A percentile compares a stretch with the other conserved stretches of the same genome.
These are phyloP conservation scores for Torulaspora quercuum DNA, from an alignment of 805 yeast species.

Conservation along the genomic window DNA sequence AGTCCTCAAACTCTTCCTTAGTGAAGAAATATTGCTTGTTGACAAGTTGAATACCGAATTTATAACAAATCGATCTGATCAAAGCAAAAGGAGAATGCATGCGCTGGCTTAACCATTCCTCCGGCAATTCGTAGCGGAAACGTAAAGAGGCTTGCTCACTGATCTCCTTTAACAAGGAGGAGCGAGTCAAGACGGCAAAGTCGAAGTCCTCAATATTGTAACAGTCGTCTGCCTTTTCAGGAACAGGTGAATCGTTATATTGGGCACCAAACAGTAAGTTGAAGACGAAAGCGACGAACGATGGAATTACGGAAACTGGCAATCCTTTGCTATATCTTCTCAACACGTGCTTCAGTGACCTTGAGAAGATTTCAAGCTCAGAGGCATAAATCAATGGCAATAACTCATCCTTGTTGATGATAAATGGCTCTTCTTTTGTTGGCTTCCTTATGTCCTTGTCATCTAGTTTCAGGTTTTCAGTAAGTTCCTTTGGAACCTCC, in stretches of 20 bases:
- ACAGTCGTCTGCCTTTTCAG: conserved; percentile 45
- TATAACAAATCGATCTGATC: conserved; percentile 67
- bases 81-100: conserved; percentile 43
- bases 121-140: conserved; percentile 58
- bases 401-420: conserved; percentile 39
- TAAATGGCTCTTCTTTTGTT: conserved; percentile 35
- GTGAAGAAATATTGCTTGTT: conserved; percentile 42
- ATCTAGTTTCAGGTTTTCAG: conserved; percentile 34
- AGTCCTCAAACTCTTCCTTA: conserved; percentile 37
- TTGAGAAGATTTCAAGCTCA: conserved; percentile 65
- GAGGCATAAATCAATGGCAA: conserved; percentile 47
- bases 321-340: conserved; percentile 45
- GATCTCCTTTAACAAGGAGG: conserved; percentile 44
- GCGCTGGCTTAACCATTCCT: conserved; percentile 43
- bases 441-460: conserved; percentile 36
- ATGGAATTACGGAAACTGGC: conserved; percentile 55
- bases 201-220: conserved; percentile 42
- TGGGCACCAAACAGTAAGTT: conserved; percentile 60
- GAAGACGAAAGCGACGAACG: conserved; percentile 65
- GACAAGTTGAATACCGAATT: conserved; percentile 85
- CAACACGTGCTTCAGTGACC: conserved; percentile 74
- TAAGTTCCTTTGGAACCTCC: conserved; percentile 36
- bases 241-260: conserved; percentile 42
- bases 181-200: conserved; percentile 47
- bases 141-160: conserved; percentile 54